Evolutionary conservation across 257 asterid species (phyloP).

Genomic region (Solanum tarapatanum): DNA sequence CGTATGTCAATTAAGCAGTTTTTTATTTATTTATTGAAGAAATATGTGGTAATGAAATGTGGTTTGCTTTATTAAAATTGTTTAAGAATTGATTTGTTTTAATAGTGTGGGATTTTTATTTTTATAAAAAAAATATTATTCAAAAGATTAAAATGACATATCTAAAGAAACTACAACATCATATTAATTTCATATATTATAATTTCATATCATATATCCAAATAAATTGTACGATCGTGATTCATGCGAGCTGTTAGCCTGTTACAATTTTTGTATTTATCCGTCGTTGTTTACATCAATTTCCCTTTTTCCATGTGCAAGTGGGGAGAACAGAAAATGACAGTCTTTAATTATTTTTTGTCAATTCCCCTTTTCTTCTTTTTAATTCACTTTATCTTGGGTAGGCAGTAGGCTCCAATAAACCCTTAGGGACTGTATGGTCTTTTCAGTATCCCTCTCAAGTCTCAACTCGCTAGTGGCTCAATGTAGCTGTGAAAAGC

Average conservation of each 20-base stretch:
- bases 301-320: background rate
- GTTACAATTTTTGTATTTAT: background rate
- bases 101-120: background rate
- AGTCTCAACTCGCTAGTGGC: background rate
- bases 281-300: background rate
- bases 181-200: too few species aligned
- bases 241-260: background rate
- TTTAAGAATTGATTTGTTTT: too few species aligned
- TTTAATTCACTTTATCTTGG: background rate
- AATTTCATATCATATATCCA: too few species aligned
- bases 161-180: accelerated
- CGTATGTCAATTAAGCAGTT: background rate
- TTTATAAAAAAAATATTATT: too few species aligned
- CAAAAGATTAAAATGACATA: too few species aligned
- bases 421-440: background rate
- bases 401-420: background rate
- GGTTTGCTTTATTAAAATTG: too few species aligned
- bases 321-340: background rate
- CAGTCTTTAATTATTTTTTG: background rate
- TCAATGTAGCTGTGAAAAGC: background rate
- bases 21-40: too few species aligned
- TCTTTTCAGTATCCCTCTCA: background rate
- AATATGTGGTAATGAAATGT: too few species aligned
- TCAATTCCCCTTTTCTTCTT: background rate
- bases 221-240: background rate